Evolutionary conservation across 805 yeast genomes (phyloP).

Genomic region (Spathaspora boniae): DNA sequence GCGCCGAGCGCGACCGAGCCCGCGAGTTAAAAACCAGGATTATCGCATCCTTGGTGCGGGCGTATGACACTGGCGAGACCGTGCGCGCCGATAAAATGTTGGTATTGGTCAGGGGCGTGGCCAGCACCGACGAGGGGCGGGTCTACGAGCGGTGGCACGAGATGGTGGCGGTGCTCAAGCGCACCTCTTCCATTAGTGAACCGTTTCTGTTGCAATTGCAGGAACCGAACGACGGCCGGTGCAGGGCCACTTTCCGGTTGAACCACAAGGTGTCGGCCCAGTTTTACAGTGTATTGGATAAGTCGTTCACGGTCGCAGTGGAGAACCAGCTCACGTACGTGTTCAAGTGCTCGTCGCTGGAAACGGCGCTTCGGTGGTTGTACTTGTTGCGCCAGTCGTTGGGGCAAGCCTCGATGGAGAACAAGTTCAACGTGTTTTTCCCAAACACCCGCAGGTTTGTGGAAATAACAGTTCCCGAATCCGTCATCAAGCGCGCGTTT

Average conservation of each 20-base stretch:
- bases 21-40: constrained; percentile 19
- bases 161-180: constrained; percentile 66
- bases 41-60: constrained; percentile 20
- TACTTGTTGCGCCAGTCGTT: constrained; percentile 50
- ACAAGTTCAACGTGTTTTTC: constrained; percentile 33
- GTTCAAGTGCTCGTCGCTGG: constrained; percentile 50
- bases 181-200: constrained; percentile 46
- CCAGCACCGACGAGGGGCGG: constrained; percentile 41
- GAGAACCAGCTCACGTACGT: constrained; percentile 44
- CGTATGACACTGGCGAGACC: constrained; percentile 54
- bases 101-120: constrained; percentile 51
- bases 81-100: constrained; percentile 66
- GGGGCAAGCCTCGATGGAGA: constrained; percentile 29
- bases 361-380: constrained; percentile 61
- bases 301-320: constrained; percentile 55
- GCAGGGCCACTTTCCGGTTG: constrained; percentile 14
- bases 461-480: constrained; percentile 46
- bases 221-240: constrained; percentile 36
- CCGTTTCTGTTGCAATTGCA: constrained; percentile 68
- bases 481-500: constrained; percentile 14
- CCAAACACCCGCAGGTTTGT: constrained; percentile 46
- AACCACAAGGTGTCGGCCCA: constrained; percentile 29
- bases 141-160: constrained; percentile 77
- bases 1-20: constrained; percentile 15
- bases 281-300: constrained; percentile 66